Conservation (phyloP, 2,329 filamentous ascomycete species). For the Ilyonectria sp. region DNA sequence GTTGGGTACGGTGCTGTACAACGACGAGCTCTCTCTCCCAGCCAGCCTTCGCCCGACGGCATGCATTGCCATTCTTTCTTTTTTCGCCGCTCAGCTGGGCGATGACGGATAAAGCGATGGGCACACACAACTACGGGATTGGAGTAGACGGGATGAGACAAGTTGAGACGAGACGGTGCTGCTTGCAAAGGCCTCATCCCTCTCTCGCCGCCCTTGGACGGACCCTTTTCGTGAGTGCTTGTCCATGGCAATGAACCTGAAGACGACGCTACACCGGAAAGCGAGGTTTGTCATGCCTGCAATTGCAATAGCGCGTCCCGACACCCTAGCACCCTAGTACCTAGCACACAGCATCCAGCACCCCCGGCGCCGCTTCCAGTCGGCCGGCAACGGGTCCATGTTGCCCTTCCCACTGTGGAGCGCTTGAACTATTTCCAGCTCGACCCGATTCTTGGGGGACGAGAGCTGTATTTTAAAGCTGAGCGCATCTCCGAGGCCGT, state of each 20-base stretch:
- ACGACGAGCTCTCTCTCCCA: slow-evolving; percentile 2
- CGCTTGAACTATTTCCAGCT: slow-evolving; percentile 43
- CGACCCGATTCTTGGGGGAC: slow-evolving; percentile 22
- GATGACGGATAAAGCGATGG: slow-evolving; percentile 10
- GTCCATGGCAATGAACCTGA: slow-evolving; percentile 39
- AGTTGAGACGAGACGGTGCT: slow-evolving; percentile 20
- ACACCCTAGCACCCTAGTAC: slow-evolving; percentile 36
- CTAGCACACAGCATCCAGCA: slow-evolving; percentile 34
- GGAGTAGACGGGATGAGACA: slow-evolving; percentile 22
- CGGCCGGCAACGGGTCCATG: slow-evolving; percentile 47
- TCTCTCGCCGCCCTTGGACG: slow-evolving; percentile 29
- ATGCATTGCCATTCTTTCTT: slow-evolving; percentile 22
- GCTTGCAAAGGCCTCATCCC: slow-evolving; percentile 6
- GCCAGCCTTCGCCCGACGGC: slow-evolving; percentile 17
- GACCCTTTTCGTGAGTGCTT: slow-evolving; percentile 21
- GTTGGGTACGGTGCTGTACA: slow-evolving; percentile 10
- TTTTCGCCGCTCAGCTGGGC: slow-evolving; percentile 11
- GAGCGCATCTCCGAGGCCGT: slow-evolving; percentile 28
- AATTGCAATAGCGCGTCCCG: slow-evolving; percentile 46
- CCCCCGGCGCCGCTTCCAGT: slow-evolving; percentile 43
- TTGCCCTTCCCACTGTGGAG: slow-evolving; percentile 44
- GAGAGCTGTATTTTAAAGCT: slow-evolving; percentile 45
- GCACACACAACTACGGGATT: slow-evolving; percentile 1
- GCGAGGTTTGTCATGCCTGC: slow-evolving; percentile 44
- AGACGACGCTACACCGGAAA: slow-evolving; percentile 43